Conservation (phyloP, 164 flowering plant genomes). For the Macadamia tetraphylla region DNA sequence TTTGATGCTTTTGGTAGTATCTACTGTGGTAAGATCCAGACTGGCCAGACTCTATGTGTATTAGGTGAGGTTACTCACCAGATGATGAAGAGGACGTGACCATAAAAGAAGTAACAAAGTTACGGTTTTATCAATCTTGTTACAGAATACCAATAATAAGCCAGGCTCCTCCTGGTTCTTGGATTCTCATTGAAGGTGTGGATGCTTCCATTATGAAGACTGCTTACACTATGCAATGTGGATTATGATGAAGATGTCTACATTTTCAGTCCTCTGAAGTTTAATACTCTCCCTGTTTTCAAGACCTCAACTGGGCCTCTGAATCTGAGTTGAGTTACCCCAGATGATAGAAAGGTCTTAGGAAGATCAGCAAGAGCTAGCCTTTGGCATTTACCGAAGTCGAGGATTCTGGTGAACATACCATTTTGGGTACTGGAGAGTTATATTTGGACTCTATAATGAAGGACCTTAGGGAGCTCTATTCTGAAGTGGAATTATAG, state of each 20-base stretch:
- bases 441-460: slow-evolving; percentile 94
- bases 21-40: slow-evolving; percentile 81
- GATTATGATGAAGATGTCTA: slow-evolving; percentile 82
- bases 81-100: slow-evolving; percentile 99
- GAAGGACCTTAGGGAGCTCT: slow-evolving; percentile 98
- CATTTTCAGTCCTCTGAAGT: slow-evolving; percentile 89
- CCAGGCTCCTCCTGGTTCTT: slow-evolving; percentile 97
- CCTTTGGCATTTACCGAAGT: slow-evolving; percentile 96
- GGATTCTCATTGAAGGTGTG: slow-evolving; percentile 99
- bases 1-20: slow-evolving; percentile 99
- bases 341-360: slow-evolving; percentile 99
- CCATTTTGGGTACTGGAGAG: slow-evolving; percentile 97
- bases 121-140: slow-evolving; percentile 97
- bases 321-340: slow-evolving; percentile 95
- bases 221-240: slow-evolving; percentile 81
- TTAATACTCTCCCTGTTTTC: slow-evolving; percentile 92
- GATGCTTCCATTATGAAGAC: slow-evolving; percentile 99
- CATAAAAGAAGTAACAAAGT: slow-evolving; percentile 85
- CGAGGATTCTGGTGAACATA: slow-evolving; percentile 99
- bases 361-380: slow-evolving; percentile 96
- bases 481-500: slow-evolving; percentile 99
- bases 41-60: slow-evolving; percentile 88
- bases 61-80: slow-evolving; percentile 99
- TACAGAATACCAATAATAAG: slow-evolving; percentile 83
- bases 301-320: slow-evolving; percentile 97